phyloP scores from a whole-genome alignment of 345 rosid genomes.

The Eucalyptus sp. region DNA sequence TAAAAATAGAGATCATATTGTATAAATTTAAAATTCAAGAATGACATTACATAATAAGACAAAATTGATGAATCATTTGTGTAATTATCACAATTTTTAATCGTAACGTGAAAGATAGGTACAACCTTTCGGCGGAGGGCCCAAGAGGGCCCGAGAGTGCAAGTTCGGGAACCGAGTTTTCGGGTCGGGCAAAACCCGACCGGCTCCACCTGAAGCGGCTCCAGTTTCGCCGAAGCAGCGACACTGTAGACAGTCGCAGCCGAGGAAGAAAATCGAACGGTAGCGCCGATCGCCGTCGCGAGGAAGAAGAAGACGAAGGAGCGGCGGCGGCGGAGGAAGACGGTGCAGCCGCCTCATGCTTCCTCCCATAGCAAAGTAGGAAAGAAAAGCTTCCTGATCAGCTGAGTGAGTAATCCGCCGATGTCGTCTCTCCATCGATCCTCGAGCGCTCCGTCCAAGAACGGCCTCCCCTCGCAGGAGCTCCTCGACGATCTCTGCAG shows the following conservation, averaged over 20 bases:
- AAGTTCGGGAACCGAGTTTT: not conserved
- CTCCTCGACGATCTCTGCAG: conserved; percentile 99
- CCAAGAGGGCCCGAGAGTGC: not conserved
- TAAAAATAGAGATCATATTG: rapidly evolving
- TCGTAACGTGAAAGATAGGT: not conserved
- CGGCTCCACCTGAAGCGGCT: not conserved
- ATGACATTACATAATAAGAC: rapidly evolving
- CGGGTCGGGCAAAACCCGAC: not conserved
- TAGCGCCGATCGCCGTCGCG: not conserved
- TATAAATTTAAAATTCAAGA: rapidly evolving
- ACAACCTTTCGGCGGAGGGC: not conserved
- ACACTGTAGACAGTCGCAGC: not conserved
- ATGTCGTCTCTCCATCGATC: conserved; percentile 75
- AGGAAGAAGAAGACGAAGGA: not conserved
- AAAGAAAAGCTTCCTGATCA: not conserved
- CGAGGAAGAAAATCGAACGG: not conserved
- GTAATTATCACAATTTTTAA: not conserved
- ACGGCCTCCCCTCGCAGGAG: conserved; percentile 90
- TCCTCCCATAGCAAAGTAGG: not conserved
- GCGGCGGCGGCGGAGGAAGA: not conserved
- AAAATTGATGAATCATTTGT: rapidly evolving
- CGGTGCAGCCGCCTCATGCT: not conserved
- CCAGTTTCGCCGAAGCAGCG: not conserved
- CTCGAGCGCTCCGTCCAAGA: conserved; percentile 58
- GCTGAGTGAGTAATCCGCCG: not conserved